A percentile compares a stretch with the other conserved stretches of the same genome.
These are phyloP conservation scores for Fusarium scirpi DNA, from an alignment of 2,329 filamentous ascomycete species.

Conservation along the genomic window DNA sequence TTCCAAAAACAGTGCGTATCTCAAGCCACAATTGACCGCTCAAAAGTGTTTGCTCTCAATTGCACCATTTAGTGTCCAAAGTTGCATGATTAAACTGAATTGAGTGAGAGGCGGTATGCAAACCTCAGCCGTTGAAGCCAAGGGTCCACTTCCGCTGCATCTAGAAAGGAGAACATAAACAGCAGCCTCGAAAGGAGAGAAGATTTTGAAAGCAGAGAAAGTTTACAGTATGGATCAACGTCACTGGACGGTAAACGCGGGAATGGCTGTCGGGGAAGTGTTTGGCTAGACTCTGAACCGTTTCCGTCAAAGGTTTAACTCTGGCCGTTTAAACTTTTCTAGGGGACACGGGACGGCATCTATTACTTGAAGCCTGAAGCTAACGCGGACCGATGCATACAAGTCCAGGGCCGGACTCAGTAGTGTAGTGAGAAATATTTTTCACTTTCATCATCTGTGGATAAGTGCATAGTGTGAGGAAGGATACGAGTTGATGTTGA, in stretches of 20 bases:
- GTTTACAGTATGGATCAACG: constrained; percentile 1
- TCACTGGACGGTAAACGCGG: constrained; percentile 29
- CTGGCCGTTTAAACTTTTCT: constrained; percentile 18
- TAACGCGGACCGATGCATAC: constrained; percentile 35
- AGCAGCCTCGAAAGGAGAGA: background rate
- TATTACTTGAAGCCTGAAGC: constrained; percentile 35
- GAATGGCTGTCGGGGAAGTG: constrained; percentile 31
- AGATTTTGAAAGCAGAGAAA: constrained; percentile 1
- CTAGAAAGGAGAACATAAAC: constrained; percentile 12
- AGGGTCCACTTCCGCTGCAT: constrained; percentile 25
- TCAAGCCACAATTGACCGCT: constrained; percentile 19
- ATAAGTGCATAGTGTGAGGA: background rate
- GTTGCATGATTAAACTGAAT: constrained; percentile 29
- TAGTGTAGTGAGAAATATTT: background rate
- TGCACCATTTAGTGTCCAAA: constrained; percentile 1
- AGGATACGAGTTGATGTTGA: background rate
- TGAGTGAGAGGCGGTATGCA: constrained; percentile 39
- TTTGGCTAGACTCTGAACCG: constrained; percentile 13
- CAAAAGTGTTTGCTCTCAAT: constrained; percentile 17
- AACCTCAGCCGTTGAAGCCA: constrained; percentile 26
- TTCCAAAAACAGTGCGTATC: background rate
- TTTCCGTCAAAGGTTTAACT: constrained; percentile 33
- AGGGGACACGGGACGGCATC: constrained; percentile 16
- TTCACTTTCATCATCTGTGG: background rate
- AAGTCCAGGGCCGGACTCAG: constrained; percentile 21